phyloP scores from a whole-genome alignment of 1,284 basidiomycete genomes.

The Melampsora medusae region DNA sequence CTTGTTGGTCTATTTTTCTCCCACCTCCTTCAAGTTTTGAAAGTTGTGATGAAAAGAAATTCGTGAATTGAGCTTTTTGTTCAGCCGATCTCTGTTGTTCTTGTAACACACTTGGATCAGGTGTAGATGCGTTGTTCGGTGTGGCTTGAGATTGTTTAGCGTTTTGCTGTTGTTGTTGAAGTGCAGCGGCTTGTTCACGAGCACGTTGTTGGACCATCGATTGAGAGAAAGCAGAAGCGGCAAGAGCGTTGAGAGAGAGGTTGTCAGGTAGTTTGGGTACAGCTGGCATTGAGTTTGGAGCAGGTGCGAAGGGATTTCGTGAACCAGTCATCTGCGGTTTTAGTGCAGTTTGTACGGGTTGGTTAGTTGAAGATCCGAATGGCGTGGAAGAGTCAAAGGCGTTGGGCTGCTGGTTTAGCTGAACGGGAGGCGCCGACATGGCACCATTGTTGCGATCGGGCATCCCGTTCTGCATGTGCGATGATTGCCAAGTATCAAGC shows the following conservation, averaged over 20 bases:
- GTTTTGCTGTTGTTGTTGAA: slow-evolving; percentile 43
- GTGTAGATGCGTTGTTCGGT: slow-evolving; percentile 62
- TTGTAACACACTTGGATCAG: slow-evolving; percentile 58
- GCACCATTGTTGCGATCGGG: slow-evolving; percentile 52
- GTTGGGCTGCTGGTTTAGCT: slow-evolving; percentile 45
- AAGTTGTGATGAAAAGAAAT: slow-evolving; percentile 33
- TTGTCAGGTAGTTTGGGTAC: slow-evolving; percentile 34
- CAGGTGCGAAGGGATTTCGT: slow-evolving; percentile 87
- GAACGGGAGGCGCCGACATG: slow-evolving; percentile 50
- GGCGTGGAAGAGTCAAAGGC: slow-evolving; percentile 46
- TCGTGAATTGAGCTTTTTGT: slow-evolving; percentile 26
- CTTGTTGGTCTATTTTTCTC: background rate
- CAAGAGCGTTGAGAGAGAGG: slow-evolving; percentile 51
- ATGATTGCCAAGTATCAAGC: background rate
- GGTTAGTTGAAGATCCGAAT: slow-evolving; percentile 49
- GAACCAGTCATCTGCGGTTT: slow-evolving; percentile 87
- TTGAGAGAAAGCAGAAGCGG: slow-evolving; percentile 44
- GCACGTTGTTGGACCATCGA: slow-evolving; percentile 40
- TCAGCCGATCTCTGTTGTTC: slow-evolving; percentile 15
- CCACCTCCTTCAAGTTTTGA: slow-evolving; percentile 36
- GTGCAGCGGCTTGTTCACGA: slow-evolving; percentile 47
- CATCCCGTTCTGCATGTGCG: slow-evolving; percentile 44
- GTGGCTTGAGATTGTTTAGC: slow-evolving; percentile 28
- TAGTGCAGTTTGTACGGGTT: slow-evolving; percentile 57
- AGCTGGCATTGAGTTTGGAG: slow-evolving; percentile 59